Conservation (phyloP, 129 eudicot species). For the Helianthus annuus region DNA sequence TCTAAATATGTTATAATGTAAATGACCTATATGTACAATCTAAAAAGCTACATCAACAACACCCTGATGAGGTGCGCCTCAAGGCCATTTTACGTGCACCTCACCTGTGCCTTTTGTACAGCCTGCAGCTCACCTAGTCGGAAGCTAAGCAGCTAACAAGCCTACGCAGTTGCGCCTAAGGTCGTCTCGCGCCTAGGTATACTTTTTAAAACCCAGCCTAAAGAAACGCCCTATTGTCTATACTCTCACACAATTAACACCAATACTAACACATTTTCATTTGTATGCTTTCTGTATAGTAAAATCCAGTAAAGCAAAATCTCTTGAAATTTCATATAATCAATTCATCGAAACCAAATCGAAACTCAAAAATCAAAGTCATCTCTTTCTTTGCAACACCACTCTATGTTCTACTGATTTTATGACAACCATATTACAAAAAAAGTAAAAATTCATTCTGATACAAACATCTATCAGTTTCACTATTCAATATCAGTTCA, state of each 20-base stretch:
- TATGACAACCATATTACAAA: neutral
- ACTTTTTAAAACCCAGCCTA: too few relatives aligned
- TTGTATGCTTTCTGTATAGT: neutral
- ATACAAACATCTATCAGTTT: conserved; percentile 1
- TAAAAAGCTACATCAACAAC: too few relatives aligned
- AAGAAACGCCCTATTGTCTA: too few relatives aligned
- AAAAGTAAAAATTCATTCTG: neutral
- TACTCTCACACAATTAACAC: neutral
- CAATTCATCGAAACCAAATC: neutral
- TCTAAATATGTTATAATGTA: too few relatives aligned
- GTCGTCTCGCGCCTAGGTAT: too few relatives aligned
- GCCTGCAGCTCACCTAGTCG: too few relatives aligned
- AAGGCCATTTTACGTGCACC: too few relatives aligned
- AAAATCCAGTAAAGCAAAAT: neutral
- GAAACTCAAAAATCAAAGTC: neutral
- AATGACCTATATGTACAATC: too few relatives aligned
- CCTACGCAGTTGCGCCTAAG: too few relatives aligned
- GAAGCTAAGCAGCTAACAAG: too few relatives aligned
- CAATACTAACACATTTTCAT: neutral
- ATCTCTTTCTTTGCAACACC: neutral
- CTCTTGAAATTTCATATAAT: neutral
- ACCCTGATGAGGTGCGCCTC: too few relatives aligned
- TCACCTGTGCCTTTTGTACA: too few relatives aligned
- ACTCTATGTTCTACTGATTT: neutral
- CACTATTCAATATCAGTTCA: neutral